Evolutionary conservation across 306 rosid species (phyloP), one percentile per base, ranked within the genome.

Genomic region (Sicyos baderoa): DNA sequence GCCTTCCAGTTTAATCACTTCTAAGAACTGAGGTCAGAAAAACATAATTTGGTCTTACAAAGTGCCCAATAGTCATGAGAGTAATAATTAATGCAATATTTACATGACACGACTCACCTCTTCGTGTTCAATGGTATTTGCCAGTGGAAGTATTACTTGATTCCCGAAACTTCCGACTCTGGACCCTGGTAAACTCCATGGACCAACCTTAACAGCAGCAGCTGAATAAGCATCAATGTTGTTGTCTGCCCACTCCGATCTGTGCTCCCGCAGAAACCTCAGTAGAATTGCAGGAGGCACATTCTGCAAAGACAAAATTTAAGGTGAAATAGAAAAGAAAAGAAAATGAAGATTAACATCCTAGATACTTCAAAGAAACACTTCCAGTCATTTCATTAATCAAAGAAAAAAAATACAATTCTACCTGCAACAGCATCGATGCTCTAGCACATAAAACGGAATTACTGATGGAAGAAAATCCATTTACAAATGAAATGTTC

Each of bases 201-300:
- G 98, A 21, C 96, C 98, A 21, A 89, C 90, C 84, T 92, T 92
- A 72, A 92, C 76, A 59, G 98, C 98, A 58, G 96, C 95, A 83
- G 96, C 96, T 14, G 95, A 86, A 83, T 84, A 92, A 57, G 98
- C 98, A 83, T 92, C 98, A 79, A 92, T 87, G 74, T 84, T 92
- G 77, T 75, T 87, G 84, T 92, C 96, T 52, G 98, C 98, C 98
- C 98, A 92, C 79, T 92, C 98, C 53, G 98, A 92, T 65, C 98
- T 83, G 72, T 92, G 98, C 88, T 92, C 98, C 51, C 98, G 86
- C 73, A 92, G 82, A 72, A 92, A 92, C 79, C 98, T 81, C 2
- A 92, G 88, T 50, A 92, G 93, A 79, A 92, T 86, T 21, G 96
- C 98, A 74, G 98, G 98, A 74, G 96, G 96, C 51, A 92, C 98